A percentile compares a stretch with the other conserved stretches of the same genome.
These are phyloP conservation scores for Gynandropsis gynandra DNA, from an alignment of 345 rosid species.

Conservation along the genomic window DNA sequence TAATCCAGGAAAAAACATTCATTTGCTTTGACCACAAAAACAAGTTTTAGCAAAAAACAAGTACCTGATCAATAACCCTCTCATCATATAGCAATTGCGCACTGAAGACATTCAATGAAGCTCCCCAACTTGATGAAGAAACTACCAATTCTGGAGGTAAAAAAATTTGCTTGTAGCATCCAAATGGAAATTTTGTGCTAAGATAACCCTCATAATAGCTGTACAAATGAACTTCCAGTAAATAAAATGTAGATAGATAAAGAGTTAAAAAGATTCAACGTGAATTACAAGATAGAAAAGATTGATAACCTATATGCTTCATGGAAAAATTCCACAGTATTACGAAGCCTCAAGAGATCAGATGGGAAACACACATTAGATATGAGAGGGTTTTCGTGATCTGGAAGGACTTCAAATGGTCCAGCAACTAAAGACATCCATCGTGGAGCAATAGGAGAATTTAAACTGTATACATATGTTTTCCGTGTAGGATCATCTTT, in stretches of 20 bases:
- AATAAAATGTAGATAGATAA: constrained; percentile 8
- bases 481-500: constrained; percentile 81
- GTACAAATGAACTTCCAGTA: constrained; percentile 27
- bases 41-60: constrained; percentile 8
- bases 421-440: constrained; percentile 91
- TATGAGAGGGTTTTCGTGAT: constrained; percentile 49
- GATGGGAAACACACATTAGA: constrained; percentile 76
- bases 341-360: constrained; percentile 49
- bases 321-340: constrained; percentile 80
- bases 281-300: constrained; percentile 15
- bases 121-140: constrained; percentile 66
- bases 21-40: constrained; percentile 4
- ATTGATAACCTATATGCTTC: constrained; percentile 68
- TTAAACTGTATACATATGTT: constrained; percentile 76
- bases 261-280: constrained; percentile 4
- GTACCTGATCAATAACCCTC: constrained; percentile 88
- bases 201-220: constrained; percentile 92
- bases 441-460: constrained; percentile 70
- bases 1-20: not conserved
- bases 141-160: constrained; percentile 81
- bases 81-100: constrained; percentile 81
- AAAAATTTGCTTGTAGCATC: constrained; percentile 85
- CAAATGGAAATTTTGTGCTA: constrained; percentile 82
- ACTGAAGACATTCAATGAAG: constrained; percentile 72
- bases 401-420: constrained; percentile 79